Percentiles rank a stretch among this genome's conserved stretches.
Conservation (phyloP, 345 rosid species). For the Rhodamnia argentea region DNA sequence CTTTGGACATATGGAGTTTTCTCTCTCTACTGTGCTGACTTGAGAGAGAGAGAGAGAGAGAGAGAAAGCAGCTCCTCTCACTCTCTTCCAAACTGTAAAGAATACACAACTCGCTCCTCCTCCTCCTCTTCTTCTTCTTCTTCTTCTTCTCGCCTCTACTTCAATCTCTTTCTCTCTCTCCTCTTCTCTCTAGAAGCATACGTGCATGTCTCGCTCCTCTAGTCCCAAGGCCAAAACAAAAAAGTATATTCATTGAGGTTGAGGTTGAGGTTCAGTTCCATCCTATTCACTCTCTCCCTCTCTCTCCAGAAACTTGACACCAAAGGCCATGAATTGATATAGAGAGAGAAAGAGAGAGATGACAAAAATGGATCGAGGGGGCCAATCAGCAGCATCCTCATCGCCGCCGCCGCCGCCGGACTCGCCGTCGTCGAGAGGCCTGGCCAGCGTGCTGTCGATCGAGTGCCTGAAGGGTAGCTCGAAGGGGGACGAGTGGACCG, state of each 20-base stretch:
- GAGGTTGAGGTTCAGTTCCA: background rate
- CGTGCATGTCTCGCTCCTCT: background rate
- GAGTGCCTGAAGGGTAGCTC: constrained; percentile 87
- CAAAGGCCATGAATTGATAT: background rate
- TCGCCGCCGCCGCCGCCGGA: background rate
- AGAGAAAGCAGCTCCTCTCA: background rate
- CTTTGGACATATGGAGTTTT: background rate
- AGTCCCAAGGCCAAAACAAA: background rate
- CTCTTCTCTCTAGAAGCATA: background rate
- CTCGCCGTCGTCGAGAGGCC: background rate
- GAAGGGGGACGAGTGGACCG: constrained; percentile 90
- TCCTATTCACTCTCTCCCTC: background rate
- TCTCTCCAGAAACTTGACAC: background rate
- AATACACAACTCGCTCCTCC: background rate
- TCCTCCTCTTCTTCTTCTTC: background rate
- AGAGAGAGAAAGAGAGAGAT: background rate
- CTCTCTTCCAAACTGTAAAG: background rate
- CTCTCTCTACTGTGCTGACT: background rate
- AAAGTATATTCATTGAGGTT: background rate
- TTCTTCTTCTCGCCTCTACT: background rate
- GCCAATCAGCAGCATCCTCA: background rate
- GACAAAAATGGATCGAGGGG: background rate
- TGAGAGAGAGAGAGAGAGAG: background rate
- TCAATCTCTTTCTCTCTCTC: background rate
- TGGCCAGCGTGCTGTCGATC: constrained; percentile 31